These are phyloP conservation scores for Kluyveromyces starmeri DNA, from an alignment of 805 yeast genomes.

Conservation along the genomic window DNA sequence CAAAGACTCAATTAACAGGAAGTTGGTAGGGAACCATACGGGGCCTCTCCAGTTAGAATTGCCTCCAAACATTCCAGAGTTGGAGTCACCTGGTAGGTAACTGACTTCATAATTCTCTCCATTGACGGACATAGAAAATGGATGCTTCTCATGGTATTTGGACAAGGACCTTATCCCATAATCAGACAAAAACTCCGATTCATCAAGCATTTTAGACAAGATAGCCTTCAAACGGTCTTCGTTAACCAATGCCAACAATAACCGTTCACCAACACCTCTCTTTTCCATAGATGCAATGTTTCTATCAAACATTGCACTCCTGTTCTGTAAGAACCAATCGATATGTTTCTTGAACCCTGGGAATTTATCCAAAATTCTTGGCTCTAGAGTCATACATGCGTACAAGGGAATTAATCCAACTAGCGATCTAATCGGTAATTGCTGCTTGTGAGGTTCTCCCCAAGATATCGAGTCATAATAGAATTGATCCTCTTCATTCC, in stretches of 20 bases:
- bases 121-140: constrained; percentile 75
- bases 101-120: constrained; percentile 62
- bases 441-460: constrained; percentile 59
- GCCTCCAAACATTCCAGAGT: constrained; percentile 92
- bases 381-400: constrained; percentile 83
- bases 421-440: constrained; percentile 76
- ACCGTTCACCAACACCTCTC: constrained; percentile 75
- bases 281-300: constrained; percentile 77
- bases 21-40: constrained; percentile 91
- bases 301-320: constrained; percentile 60
- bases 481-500: constrained; percentile 86
- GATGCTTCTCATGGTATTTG: constrained; percentile 74
- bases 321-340: constrained; percentile 73
- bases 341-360: constrained; percentile 77
- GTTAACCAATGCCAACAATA: constrained; percentile 70
- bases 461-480: constrained; percentile 86
- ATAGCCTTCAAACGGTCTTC: constrained; percentile 71
- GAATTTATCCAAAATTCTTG: constrained; percentile 65
- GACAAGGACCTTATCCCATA: constrained; percentile 86
- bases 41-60: constrained; percentile 98
- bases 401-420: constrained; percentile 89
- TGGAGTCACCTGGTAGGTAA: constrained; percentile 82
- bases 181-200: constrained; percentile 72
- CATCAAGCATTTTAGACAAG: constrained; percentile 74
- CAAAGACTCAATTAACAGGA: constrained; percentile 74